A percentile compares a stretch with the other conserved stretches of the same genome.
phyloP scores from a whole-genome alignment of 352 stramenopile genomes.

The Pythium dissotocum region DNA sequence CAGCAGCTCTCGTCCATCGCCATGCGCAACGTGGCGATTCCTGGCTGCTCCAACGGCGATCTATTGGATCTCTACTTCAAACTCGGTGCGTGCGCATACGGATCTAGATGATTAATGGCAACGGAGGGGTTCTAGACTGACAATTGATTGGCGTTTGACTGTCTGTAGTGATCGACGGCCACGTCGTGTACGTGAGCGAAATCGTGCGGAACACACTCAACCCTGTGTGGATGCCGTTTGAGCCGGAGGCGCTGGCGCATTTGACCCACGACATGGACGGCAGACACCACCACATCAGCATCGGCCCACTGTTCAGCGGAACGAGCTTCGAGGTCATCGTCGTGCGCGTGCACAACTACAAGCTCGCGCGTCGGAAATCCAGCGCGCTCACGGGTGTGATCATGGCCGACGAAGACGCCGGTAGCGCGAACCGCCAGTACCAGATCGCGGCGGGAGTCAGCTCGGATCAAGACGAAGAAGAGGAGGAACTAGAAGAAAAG shows the following conservation, averaged over 20 bases:
- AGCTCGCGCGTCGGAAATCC: conserved; percentile 54
- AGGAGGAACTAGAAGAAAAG: conserved; percentile 5
- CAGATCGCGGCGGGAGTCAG: conserved; percentile 5
- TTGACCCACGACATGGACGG: conserved; percentile 23
- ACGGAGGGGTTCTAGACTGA: neutral
- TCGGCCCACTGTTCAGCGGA: conserved; percentile 44
- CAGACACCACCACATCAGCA: conserved; percentile 32
- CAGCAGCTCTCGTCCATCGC: conserved; percentile 76
- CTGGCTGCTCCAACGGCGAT: conserved; percentile 40
- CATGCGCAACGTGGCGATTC: conserved; percentile 76
- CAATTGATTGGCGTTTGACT: neutral
- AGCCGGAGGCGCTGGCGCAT: conserved; percentile 41
- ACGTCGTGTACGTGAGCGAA: conserved; percentile 76
- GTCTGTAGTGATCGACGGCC: conserved; percentile 57
- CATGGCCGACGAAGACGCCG: conserved; percentile 48
- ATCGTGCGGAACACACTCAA: conserved; percentile 71
- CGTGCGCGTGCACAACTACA: conserved; percentile 57
- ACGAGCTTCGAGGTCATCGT: conserved; percentile 70
- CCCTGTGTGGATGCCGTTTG: conserved; percentile 80
- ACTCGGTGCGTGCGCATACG: conserved; percentile 40
- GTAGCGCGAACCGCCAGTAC: conserved; percentile 25
- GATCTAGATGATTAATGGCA: neutral
- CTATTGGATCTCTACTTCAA: conserved; percentile 82
- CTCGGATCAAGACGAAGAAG: conserved; percentile 28
- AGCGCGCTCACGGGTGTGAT: conserved; percentile 41